Conservation (phyloP, 2,329 filamentous ascomycete genomes). For the Aphanocladium album region DNA sequence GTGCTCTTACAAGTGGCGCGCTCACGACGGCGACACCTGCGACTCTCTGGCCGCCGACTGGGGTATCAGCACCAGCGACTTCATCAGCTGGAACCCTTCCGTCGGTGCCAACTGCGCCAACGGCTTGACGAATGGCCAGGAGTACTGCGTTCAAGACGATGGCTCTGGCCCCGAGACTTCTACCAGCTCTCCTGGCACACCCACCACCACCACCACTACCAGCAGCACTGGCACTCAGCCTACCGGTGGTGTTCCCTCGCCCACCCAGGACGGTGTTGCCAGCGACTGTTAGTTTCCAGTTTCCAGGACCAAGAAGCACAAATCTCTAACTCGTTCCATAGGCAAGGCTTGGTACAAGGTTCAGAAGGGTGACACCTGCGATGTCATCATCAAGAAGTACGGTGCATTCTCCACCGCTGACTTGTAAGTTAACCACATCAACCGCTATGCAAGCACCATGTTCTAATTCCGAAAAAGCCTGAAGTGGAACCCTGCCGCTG, state of each 20-base stretch:
- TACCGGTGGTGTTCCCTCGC: not conserved
- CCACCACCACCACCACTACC: not conserved
- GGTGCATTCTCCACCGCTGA: slow-evolving; percentile 25
- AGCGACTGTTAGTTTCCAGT: not conserved
- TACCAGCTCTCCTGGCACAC: not conserved
- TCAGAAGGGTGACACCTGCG: slow-evolving; percentile 13
- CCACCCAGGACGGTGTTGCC: slow-evolving; percentile 8
- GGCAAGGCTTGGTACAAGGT: slow-evolving; percentile 15
- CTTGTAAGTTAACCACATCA: not conserved
- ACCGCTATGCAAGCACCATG: not conserved
- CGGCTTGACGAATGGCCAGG: not conserved
- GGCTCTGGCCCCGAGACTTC: not conserved
- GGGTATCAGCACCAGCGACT: slow-evolving; percentile 19
- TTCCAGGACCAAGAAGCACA: not conserved
- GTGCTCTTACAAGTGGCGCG: slow-evolving; percentile 12
- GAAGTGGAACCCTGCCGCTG: slow-evolving; percentile 20
- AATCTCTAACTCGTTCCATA: not conserved
- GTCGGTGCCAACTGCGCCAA: slow-evolving; percentile 12
- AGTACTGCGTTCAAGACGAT: slow-evolving; percentile 18
- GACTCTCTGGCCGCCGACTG: slow-evolving; percentile 21
- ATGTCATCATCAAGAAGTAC: slow-evolving; percentile 10
- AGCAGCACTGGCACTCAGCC: not conserved
- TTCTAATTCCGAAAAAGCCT: slow-evolving; percentile 17
- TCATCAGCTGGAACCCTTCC: slow-evolving; percentile 23
- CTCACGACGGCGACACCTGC: slow-evolving; percentile 22